A percentile compares a stretch with the other conserved stretches of the same genome.
phyloP scores from a whole-genome alignment of 2,329 filamentous ascomycete species.

The Clonostachys rosea region DNA sequence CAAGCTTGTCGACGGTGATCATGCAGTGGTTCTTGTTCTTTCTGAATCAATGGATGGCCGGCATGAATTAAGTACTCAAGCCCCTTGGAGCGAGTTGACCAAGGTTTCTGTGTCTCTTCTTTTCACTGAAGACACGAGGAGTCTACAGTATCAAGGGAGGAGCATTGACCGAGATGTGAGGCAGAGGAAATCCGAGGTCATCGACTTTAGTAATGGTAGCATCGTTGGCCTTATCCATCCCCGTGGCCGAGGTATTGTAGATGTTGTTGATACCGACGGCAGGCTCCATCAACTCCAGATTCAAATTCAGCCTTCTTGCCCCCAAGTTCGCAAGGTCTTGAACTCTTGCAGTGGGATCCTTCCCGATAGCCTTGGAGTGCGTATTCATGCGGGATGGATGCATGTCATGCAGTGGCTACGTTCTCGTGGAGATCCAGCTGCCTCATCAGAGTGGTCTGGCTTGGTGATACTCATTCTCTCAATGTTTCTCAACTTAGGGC shows the following conservation, averaged over 20 bases:
- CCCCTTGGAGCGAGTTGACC: constrained; percentile 69
- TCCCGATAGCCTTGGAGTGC: constrained; percentile 53
- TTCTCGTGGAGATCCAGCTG: constrained; percentile 35
- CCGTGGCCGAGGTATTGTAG: constrained; percentile 55
- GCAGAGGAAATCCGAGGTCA: constrained; percentile 36
- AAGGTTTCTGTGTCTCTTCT: constrained; percentile 60
- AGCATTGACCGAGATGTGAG: constrained; percentile 46
- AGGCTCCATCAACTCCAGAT: constrained; percentile 63
- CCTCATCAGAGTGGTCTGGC: constrained; percentile 65
- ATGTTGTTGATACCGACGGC: constrained; percentile 59
- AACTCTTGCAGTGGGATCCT: constrained; percentile 61
- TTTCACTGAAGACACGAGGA: constrained; percentile 53
- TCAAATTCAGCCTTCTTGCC: constrained; percentile 59
- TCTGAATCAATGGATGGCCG: constrained; percentile 60
- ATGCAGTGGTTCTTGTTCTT: constrained; percentile 66
- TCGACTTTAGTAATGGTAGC: constrained; percentile 39
- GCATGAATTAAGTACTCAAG: constrained; percentile 66
- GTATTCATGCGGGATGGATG: constrained; percentile 67
- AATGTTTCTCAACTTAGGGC: constrained; percentile 56
- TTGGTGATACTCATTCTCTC: constrained; percentile 59
- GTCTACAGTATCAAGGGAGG: constrained; percentile 50
- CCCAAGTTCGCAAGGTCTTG: constrained; percentile 57
- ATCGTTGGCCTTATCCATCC: constrained; percentile 53
- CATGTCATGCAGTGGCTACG: constrained; percentile 67
- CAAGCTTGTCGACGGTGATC: constrained; percentile 61